These are phyloP conservation scores for Conoideocrella luteorostrata DNA, from an alignment of 2,329 filamentous ascomycete species.

Conservation along the genomic window DNA sequence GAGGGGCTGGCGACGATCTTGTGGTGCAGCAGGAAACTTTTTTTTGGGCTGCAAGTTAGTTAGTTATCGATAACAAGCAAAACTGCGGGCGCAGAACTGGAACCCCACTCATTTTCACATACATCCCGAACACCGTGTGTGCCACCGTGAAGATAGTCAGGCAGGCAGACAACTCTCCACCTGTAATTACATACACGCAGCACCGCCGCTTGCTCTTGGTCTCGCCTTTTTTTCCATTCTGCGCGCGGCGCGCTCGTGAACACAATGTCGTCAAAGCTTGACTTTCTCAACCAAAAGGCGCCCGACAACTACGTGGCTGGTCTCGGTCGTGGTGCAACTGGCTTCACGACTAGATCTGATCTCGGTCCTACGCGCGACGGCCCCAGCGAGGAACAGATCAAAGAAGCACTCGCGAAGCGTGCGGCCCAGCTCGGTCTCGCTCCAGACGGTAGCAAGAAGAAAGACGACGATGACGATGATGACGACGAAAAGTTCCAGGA, in stretches of 20 bases:
- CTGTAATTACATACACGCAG: no score
- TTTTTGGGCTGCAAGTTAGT: neutral
- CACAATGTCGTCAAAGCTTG: slow-evolving; percentile 51
- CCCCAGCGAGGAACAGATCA: slow-evolving; percentile 95
- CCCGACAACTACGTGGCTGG: slow-evolving; percentile 90
- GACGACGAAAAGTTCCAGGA: slow-evolving; percentile 85
- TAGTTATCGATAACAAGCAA: slow-evolving; percentile 18
- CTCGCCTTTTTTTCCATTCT: neutral
- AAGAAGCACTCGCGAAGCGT: slow-evolving; percentile 91
- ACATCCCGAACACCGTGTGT: no score
- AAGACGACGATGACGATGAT: slow-evolving; percentile 67
- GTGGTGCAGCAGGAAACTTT: slow-evolving; percentile 6
- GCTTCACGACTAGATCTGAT: slow-evolving; percentile 96
- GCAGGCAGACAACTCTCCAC: no score
- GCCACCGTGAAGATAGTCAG: no score
- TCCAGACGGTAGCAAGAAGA: slow-evolving; percentile 63
- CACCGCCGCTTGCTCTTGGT: neutral
- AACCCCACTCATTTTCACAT: no score
- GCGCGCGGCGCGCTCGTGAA: slow-evolving; percentile 6
- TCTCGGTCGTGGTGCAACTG: slow-evolving; percentile 93
- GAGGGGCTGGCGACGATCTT: neutral
- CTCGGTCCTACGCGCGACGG: slow-evolving; percentile 91
- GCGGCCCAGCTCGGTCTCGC: slow-evolving; percentile 73
- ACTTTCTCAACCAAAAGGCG: slow-evolving; percentile 82
- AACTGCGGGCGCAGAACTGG: no score